Conservation (phyloP, 176 grass and related monocot species). For the Neostapfia colusana region DNA sequence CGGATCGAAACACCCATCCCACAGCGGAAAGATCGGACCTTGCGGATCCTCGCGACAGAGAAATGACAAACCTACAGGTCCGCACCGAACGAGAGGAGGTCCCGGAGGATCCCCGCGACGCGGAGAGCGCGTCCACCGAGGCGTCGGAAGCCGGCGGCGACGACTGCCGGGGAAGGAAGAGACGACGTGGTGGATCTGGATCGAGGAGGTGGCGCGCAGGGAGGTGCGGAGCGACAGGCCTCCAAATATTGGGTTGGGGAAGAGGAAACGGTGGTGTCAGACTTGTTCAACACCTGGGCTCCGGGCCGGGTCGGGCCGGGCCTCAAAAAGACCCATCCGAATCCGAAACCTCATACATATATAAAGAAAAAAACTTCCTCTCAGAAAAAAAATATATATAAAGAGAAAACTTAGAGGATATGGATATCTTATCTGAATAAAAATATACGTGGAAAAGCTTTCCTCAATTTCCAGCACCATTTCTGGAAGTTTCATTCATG, state of each 20-base stretch:
- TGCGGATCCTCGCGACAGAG: not conserved
- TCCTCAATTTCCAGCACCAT: not conserved
- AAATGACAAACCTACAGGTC: not conserved
- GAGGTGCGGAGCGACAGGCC: not conserved
- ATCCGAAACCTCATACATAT: not conserved
- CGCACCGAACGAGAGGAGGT: not conserved
- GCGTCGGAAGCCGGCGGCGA: not conserved
- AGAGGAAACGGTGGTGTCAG: not conserved
- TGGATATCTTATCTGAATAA: not conserved
- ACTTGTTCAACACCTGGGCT: not conserved
- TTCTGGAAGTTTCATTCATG: not conserved
- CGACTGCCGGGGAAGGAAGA: not conserved
- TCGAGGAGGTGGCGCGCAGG: constrained; percentile 15
- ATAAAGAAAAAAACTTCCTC: too few species aligned
- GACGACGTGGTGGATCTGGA: constrained; percentile 13
- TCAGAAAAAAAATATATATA: too few species aligned
- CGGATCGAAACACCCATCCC: not conserved
- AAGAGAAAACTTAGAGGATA: not conserved
- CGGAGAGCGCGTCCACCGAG: not conserved
- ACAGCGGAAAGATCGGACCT: not conserved
- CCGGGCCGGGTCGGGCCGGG: constrained; percentile 6
- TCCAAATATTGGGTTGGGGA: constrained; percentile 18
- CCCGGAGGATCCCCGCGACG: not conserved
- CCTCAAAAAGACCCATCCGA: constrained; percentile 19
- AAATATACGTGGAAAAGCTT: not conserved